Evolutionary conservation across 257 asterid species (phyloP).

Genomic region (Jaltomata sinuosa): DNA sequence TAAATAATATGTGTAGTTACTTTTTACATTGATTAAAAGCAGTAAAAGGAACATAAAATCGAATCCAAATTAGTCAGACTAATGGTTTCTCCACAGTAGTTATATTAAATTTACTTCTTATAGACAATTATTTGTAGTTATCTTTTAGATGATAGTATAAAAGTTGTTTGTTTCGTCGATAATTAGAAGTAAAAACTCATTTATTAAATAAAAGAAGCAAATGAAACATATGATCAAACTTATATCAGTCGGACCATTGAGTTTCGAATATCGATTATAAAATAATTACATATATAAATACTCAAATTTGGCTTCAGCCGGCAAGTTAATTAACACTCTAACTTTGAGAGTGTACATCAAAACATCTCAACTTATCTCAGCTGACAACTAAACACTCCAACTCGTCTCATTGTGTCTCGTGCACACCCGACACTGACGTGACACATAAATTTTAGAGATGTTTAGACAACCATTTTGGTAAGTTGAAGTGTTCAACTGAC

Average conservation of each 20-base stretch:
- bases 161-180: background rate
- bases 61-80: background rate
- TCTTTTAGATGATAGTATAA: background rate
- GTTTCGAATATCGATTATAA: background rate
- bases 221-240: background rate
- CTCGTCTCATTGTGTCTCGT: background rate
- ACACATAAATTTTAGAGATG: background rate
- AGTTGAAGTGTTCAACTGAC: background rate
- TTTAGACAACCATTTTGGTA: background rate
- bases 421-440: background rate
- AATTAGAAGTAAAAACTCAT: background rate
- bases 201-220: background rate
- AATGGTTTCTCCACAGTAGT: background rate
- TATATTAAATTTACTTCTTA: background rate
- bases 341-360: too few relatives aligned
- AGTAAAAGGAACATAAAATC: background rate
- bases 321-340: too few relatives aligned
- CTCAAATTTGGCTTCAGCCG: too few relatives aligned
- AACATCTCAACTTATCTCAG: too few relatives aligned
- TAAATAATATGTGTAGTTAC: too few relatives aligned
- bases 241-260: background rate
- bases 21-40: too few relatives aligned
- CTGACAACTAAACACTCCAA: too few relatives aligned
- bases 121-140: background rate
- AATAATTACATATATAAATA: too few relatives aligned